phyloP scores from a whole-genome alignment of 139 green algal species.

The Klebsormidium nitens region DNA sequence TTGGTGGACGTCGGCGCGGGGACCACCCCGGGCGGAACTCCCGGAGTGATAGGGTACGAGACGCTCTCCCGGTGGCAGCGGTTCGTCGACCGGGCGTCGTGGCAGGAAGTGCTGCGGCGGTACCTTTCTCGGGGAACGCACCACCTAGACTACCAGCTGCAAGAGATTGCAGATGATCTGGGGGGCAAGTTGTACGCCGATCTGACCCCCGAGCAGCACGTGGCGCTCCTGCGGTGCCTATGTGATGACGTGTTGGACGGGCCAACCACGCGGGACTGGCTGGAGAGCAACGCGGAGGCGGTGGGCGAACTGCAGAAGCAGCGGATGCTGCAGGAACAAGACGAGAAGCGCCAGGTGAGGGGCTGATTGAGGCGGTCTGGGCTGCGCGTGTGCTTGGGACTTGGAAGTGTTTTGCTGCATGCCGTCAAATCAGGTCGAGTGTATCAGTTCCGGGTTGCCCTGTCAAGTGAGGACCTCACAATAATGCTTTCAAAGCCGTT shows the following conservation, averaged over 20 bases:
- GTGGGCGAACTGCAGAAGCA: conserved; percentile 2
- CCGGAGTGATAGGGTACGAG: conserved; percentile 11
- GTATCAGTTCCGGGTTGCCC: too few relatives aligned
- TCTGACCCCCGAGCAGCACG: neutral
- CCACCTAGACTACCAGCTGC: conserved; percentile 2
- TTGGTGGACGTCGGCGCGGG: conserved; percentile 19
- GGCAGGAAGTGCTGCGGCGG: conserved; percentile 33
- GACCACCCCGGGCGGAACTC: conserved; percentile 13
- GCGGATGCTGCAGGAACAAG: conserved; percentile 11
- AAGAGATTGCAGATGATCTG: neutral
- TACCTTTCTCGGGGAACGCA: conserved; percentile 3
- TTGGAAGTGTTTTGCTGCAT: too few relatives aligned
- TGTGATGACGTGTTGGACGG: conserved; percentile 24
- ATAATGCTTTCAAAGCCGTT: too few relatives aligned
- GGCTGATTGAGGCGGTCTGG: too few relatives aligned
- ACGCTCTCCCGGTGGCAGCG: conserved; percentile 24
- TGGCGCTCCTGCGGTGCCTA: conserved; percentile 19
- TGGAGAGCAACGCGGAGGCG: conserved; percentile 30
- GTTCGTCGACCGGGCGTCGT: conserved; percentile 20
- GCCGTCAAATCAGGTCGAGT: too few relatives aligned
- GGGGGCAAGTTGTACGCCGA: neutral
- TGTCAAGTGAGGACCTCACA: too few relatives aligned
- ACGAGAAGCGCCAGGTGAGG: neutral
- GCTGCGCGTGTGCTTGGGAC: too few relatives aligned
- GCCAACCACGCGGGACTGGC: conserved; percentile 2